Evolutionary conservation across 768 basidiomycete species (phyloP), one percentile per base, ranked within the genome.

Genomic region (Amanita exitialis): DNA sequence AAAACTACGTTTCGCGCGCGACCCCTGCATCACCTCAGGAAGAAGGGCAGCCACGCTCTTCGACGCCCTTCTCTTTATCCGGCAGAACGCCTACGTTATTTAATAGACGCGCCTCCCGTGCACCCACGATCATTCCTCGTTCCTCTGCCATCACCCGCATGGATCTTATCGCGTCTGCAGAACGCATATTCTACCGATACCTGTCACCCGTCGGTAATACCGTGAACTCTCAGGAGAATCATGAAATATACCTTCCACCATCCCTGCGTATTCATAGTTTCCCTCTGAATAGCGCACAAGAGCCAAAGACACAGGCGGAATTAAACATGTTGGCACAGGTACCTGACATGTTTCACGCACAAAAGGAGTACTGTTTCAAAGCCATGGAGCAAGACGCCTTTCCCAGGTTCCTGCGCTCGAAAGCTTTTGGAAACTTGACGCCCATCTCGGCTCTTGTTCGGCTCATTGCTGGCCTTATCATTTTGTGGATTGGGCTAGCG

Each of bases 401-500:
- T 70, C 90, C 90, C 38, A 79, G 95, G 4, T 98, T 99, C 76
- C 73, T 99, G 44, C 78, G 96, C 53, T 84, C 90, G 2, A 99
- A 98, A 69, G 94, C 94, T n/a, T 98, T 97, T 62, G 91, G 92
- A 25, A 99, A 98, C 66, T 70, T 99, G 48, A 97, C 96, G 2
- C 92, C 94, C 15, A 76, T 96, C 57, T 88, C 88, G 18, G 83
- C 90, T 0, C 78, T 96, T 47, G 83, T 93, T 15, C 76, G 95
- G 52, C 80, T 99, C 52, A 79, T 93, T 51, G 68, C 80, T 2
- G 96, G 96, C 0, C 70, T 99, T 34, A 70, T 97, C 55, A 74
- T 82, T 38, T 79, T 98, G 10, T 98, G 96, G 95, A 83, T 91
- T n/a, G 94, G 83, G n/a, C 79, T 98, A 13, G 83, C 92, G 3